Evolutionary conservation across 257 asterid genomes (phyloP), one percentile per base, ranked within the genome.

Genomic region (Solanum piurae): DNA sequence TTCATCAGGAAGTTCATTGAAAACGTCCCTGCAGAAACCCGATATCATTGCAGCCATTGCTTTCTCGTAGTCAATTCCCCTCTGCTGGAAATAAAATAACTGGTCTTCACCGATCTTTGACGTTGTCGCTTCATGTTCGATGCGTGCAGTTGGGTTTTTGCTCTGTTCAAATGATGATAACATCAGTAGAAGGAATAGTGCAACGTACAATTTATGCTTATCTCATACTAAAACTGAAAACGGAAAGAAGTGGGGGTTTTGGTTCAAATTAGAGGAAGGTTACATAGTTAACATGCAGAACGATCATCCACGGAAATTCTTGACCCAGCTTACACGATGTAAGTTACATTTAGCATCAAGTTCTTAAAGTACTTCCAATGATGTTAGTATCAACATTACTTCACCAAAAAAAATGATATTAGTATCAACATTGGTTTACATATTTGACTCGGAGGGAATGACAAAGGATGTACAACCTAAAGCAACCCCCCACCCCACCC

Each of bases 31-130:
- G 85, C 98, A 96, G 88, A 96, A 96, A 76, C 99, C 99, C 21
- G 99, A 96, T 38, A 96, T 94, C 98, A 96, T 96, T 60, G 98
- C 96, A 25, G 98, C 98, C 99, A 95, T 96, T 27, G 98, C 98
- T 91, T 93, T 94, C 89, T 95, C 98, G 3, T 93, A 94, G 91
- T 95, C 98, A 1, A 96, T 94, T 55, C 98, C 98, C 87, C 99
- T 96, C 88, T 96, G 99, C 83, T 92, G 99, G 93, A 96, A 96
- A 91, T 96, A 95, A 91, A 96, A 96, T 84, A 96, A 86, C 92
- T 96, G 99, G 76, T 94, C 99, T 72, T 96, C 99, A 27, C 98
- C 98, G 0, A 96, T 94, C 89, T 96, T 96, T 8, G 98, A 95
- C 38, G 98, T 96, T 6, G 98, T 93, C 10, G 99, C 99, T 89